phyloP scores from a whole-genome alignment of 108 stramenopile species.

The Mayamaea pseudoterrestris region DNA sequence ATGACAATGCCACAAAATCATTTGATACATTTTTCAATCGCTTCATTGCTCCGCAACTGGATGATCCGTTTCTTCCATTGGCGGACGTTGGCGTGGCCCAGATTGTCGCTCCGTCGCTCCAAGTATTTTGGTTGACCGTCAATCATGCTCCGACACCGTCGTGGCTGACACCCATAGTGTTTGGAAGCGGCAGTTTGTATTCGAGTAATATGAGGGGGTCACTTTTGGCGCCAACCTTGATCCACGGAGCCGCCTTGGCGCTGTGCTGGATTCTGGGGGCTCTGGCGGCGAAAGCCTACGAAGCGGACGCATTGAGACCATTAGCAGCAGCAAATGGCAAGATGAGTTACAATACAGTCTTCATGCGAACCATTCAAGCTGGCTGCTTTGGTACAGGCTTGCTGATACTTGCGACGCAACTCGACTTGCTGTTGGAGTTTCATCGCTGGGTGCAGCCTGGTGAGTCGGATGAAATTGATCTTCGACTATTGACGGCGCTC shows the following conservation, averaged over 20 bases:
- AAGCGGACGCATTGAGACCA: constrained; percentile 24
- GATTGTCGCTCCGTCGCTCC: constrained; percentile 58
- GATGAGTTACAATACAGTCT: constrained; percentile 9
- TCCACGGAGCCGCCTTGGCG: constrained; percentile 72
- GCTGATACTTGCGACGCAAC: constrained; percentile 60
- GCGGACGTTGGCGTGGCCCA: constrained; percentile 54
- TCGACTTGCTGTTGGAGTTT: constrained; percentile 51
- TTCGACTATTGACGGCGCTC: constrained; percentile 29
- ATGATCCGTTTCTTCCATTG: constrained; percentile 59
- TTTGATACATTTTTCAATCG: constrained; percentile 11
- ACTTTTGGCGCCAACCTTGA: constrained; percentile 54
- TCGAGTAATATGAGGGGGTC: constrained; percentile 38
- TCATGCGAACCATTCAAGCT: constrained; percentile 38
- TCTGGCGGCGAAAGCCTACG: constrained; percentile 53
- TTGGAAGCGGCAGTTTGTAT: constrained; percentile 8
- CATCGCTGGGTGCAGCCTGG: constrained; percentile 48
- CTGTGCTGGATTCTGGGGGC: constrained; percentile 63
- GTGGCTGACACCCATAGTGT: constrained; percentile 52
- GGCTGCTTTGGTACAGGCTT: constrained; percentile 67
- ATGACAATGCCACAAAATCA: too few species aligned
- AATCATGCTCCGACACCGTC: constrained; percentile 46
- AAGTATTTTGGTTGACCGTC: constrained; percentile 39
- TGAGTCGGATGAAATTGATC: constrained; percentile 51
- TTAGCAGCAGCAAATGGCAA: not conserved
- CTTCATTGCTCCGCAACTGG: constrained; percentile 55